Evolutionary conservation across 2,329 filamentous ascomycete species (phyloP).

Genomic region (Colletotrichum cuscutae): DNA sequence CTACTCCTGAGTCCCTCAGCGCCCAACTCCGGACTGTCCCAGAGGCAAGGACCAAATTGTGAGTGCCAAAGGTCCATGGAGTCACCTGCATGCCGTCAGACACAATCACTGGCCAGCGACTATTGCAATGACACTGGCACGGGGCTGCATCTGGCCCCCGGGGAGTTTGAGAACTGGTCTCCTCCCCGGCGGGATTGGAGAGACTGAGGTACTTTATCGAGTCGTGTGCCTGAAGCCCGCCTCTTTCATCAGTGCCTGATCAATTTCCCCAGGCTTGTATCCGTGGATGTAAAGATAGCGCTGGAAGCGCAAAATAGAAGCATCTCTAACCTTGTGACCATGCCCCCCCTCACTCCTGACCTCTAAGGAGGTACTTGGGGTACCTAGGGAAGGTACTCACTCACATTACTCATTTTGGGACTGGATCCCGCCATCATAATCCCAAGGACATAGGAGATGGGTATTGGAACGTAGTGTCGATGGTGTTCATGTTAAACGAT

Average conservation of each 20-base stretch:
- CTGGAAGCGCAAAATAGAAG: not conserved
- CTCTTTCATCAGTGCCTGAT: not conserved
- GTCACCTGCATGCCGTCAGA: constrained; percentile 23
- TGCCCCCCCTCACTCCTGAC: not conserved
- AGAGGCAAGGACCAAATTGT: not conserved
- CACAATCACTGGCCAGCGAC: constrained; percentile 1
- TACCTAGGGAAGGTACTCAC: not conserved
- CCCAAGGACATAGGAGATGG: not conserved
- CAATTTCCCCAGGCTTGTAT: not conserved
- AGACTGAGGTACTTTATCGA: not conserved
- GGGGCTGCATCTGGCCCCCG: not conserved
- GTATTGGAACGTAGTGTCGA: not conserved
- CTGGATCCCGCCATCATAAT: not conserved
- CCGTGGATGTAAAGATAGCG: not conserved
- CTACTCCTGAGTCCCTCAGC: not conserved
- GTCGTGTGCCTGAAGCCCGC: not conserved
- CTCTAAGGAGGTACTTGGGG: too few species aligned
- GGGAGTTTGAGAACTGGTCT: not conserved
- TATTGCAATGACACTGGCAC: constrained; percentile 21
- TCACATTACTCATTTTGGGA: not conserved
- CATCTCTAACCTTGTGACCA: not conserved
- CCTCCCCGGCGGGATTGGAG: not conserved
- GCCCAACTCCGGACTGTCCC: not conserved
- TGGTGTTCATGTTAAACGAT: not conserved
- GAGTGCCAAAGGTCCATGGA: constrained; percentile 4